A percentile compares a stretch with the other conserved stretches of the same genome.
Conservation (phyloP, 768 basidiomycete species). For the Macrolepiota fuliginosa region DNA sequence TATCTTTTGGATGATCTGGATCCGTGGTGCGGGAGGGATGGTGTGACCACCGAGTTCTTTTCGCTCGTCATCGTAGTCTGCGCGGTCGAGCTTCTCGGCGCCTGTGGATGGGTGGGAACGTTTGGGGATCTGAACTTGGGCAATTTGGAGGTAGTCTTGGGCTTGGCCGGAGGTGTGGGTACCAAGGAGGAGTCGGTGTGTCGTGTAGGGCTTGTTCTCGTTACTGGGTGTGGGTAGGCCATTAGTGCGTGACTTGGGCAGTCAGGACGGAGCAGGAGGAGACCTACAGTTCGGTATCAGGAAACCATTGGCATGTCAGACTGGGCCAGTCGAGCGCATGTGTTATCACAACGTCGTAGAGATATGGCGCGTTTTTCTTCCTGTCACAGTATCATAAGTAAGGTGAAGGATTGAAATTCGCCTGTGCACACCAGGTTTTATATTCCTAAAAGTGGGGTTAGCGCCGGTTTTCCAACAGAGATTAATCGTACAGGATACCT, state of each 20-base stretch:
- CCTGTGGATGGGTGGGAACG: constrained; percentile 58
- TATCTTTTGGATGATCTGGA: constrained; percentile 90
- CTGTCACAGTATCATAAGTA: constrained; percentile 33
- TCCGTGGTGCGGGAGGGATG: constrained; percentile 78
- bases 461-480: background rate
- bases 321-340: constrained; percentile 99
- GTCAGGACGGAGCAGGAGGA: background rate
- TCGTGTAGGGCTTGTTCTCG: constrained; percentile 88
- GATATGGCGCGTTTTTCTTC: constrained; percentile 97
- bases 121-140: constrained; percentile 90
- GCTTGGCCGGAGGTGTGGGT: constrained; percentile 97
- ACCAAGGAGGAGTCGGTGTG: constrained; percentile 91
- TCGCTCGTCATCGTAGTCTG: constrained; percentile 86
- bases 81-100: constrained; percentile 74
- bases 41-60: constrained; percentile 94
- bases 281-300: constrained; percentile 89
- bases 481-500: constrained; percentile 47
- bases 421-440: constrained; percentile 65
- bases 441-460: constrained; percentile 55
- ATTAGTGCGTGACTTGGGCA: background rate
- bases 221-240: constrained; percentile 48
- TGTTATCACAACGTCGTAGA: constrained; percentile 96
- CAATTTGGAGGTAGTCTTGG: constrained; percentile 95
- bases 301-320: constrained; percentile 98
- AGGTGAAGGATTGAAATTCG: background rate